Conservation (phyloP, 306 rosid species). For the Lathyrus oleraceus region DNA sequence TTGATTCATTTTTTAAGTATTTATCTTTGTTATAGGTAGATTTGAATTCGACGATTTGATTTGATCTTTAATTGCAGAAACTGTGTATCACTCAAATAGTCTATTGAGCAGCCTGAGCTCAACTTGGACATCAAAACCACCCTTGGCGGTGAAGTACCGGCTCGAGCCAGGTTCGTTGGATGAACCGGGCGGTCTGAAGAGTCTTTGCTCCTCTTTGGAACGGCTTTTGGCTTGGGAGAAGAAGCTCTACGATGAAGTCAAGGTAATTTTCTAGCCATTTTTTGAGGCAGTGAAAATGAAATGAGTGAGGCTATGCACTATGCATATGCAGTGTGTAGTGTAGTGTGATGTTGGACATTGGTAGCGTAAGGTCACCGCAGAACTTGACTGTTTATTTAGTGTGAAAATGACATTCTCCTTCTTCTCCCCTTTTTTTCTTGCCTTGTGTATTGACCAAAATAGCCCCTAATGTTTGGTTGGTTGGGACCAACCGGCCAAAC, state of each 20-base stretch:
- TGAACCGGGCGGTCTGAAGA: conserved; percentile 67
- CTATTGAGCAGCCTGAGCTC: conserved; percentile 87
- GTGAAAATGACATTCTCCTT: conserved; percentile 15
- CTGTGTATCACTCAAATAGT: conserved; percentile 92
- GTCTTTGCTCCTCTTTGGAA: conserved; percentile 86
- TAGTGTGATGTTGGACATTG: conserved; percentile 30
- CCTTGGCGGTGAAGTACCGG: conserved; percentile 82
- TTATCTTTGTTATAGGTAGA: background rate
- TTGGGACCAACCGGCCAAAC: conserved; percentile 40
- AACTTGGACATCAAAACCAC: conserved; percentile 97
- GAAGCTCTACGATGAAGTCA: conserved; percentile 89
- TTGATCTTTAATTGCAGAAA: conserved; percentile 59
- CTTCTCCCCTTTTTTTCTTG: background rate
- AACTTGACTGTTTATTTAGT: conserved; percentile 46
- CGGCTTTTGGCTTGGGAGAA: conserved; percentile 98
- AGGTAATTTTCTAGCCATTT: conserved; percentile 50
- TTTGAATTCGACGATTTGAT: conserved; percentile 15
- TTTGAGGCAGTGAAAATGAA: conserved; percentile 33
- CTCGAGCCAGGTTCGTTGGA: conserved; percentile 64
- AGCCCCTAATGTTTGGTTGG: conserved; percentile 38
- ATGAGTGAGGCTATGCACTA: conserved; percentile 32
- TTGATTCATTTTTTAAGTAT: background rate
- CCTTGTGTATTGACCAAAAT: conserved; percentile 37
- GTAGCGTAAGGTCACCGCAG: conserved; percentile 54
- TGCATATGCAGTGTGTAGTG: conserved; percentile 18